Evolutionary conservation across 1,284 basidiomycete genomes (phyloP).

Genomic region (Coriolopsis trogii): DNA sequence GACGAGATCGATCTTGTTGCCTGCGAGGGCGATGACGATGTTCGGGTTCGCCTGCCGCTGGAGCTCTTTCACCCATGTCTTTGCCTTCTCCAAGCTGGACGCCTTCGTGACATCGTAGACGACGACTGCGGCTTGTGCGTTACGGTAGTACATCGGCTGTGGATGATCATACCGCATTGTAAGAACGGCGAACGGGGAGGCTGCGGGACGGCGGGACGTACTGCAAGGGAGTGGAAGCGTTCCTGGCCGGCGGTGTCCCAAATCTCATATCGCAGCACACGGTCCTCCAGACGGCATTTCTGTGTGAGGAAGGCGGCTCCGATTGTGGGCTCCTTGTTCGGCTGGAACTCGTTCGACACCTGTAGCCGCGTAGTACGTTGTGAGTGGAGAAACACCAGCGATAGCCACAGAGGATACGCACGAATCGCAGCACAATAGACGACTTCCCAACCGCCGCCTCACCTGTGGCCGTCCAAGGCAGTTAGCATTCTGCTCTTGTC

Average conservation of each 20-base stretch:
- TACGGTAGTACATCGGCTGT: slow-evolving; percentile 98
- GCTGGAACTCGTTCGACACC: slow-evolving; percentile 94
- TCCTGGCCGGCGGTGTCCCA: slow-evolving; percentile 97
- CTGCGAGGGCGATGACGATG: slow-evolving; percentile 96
- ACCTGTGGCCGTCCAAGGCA: slow-evolving; percentile 51
- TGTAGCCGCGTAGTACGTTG: slow-evolving; percentile 34
- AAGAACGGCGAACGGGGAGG: slow-evolving; percentile 5
- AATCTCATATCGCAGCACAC: slow-evolving; percentile 93
- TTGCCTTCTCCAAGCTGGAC: slow-evolving; percentile 96
- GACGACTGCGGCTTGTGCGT: slow-evolving; percentile 97
- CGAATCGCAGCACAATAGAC: slow-evolving; percentile 98
- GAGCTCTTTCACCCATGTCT: slow-evolving; percentile 99
- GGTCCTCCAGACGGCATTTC: slow-evolving; percentile 90
- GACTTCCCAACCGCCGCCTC: slow-evolving; percentile 99
- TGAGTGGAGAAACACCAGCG: background rate
- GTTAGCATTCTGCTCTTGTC: too few species aligned
- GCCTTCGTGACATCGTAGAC: slow-evolving; percentile 97
- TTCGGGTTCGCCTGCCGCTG: slow-evolving; percentile 99
- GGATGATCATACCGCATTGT: slow-evolving; percentile 1
- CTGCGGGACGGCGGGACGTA: slow-evolving; percentile 41
- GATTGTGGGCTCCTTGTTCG: slow-evolving; percentile 98
- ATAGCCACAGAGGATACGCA: slow-evolving; percentile 46
- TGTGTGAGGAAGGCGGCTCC: slow-evolving; percentile 94
- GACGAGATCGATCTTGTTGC: slow-evolving; percentile 96
- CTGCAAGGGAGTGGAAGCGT: slow-evolving; percentile 90